Evolutionary conservation across 352 stramenopile genomes (phyloP).

Genomic region (Phytophthora melonis): DNA sequence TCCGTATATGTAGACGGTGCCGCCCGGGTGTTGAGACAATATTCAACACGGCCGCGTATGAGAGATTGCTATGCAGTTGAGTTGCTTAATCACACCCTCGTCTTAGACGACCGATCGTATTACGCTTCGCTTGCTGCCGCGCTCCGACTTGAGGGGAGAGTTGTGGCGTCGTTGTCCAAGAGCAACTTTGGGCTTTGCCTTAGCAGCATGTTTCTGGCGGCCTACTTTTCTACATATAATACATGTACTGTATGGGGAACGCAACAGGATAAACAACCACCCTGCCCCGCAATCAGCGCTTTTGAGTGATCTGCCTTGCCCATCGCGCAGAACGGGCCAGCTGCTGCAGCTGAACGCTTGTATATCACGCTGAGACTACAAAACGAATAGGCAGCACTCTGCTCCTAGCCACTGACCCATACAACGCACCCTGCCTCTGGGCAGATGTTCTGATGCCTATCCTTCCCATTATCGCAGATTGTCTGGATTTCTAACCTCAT

Average conservation of each 20-base stretch:
- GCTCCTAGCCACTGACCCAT: slow-evolving; percentile 1
- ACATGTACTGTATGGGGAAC: too few relatives aligned
- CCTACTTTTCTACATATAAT: too few relatives aligned
- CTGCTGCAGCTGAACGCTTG: slow-evolving; percentile 17
- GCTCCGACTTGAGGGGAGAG: not conserved
- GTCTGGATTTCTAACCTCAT: slow-evolving; percentile 14
- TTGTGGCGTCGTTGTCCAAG: slow-evolving; percentile 22
- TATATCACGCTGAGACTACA: slow-evolving; percentile 26
- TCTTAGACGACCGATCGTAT: too few relatives aligned
- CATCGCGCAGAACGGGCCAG: slow-evolving; percentile 21
- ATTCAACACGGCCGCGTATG: too few relatives aligned
- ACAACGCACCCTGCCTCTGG: not conserved
- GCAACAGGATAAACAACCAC: not conserved
- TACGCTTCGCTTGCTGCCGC: not conserved
- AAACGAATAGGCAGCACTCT: not conserved
- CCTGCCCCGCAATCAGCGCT: slow-evolving; percentile 13
- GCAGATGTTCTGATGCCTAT: slow-evolving; percentile 25
- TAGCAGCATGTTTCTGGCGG: not conserved
- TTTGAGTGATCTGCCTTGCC: slow-evolving; percentile 21
- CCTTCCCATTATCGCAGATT: slow-evolving; percentile 28
- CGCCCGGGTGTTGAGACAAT: too few relatives aligned
- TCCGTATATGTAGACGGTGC: too few relatives aligned
- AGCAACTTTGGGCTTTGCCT: slow-evolving; percentile 4
- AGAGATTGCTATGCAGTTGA: too few relatives aligned
- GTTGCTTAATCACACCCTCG: too few relatives aligned